Evolutionary conservation across 768 basidiomycete species (phyloP), one percentile per base, ranked within the genome.

Genomic region (Pleurotus cornucopiae): DNA sequence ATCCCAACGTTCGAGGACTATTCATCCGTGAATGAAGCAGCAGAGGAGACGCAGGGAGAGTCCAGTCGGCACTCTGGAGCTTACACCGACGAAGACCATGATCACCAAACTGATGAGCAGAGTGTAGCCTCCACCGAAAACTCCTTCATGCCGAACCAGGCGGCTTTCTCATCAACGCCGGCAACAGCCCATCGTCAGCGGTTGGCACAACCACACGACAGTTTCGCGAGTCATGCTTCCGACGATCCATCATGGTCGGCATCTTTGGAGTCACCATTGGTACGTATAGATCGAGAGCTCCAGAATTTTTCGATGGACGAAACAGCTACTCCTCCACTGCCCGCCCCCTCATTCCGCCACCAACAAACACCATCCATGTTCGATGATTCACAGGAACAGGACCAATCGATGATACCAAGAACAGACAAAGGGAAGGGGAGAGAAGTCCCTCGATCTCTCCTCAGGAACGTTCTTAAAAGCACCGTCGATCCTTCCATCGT

Each of bases 151-250:
- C 89, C 88, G 12, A 76, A 77, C 3, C 82, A 85, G 49, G 88
- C 78, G 6, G 88, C 88, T 0, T 75, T 87, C 54, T 88, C 89
- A 1, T 93, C 91, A 2, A 93, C 91, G 1, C 92, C 91, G 14
- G 86, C 88, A 6, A 82, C 77, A 4, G 65, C 67, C 25, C 38
- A 39, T 25, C 54, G 57, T 12, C 21, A 40, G 21, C 71, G 76
- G 25, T 58, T 69, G 58, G 62, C 73, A 58, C 69, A 70, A 53
- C 63, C 67, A 4, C 62, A 74, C 40, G 67, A 77, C 58, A 76
- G 63, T 46, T 78, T 77, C 18, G 60, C 67, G 4, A 72, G 66
- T 64, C 60, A 75, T 59, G 61, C 66, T 3, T 76, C 76, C 12
- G 76, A 80, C 26, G 78, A 77, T 9, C 77, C 84, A 1, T 86